Evolutionary conservation across 1,284 basidiomycete genomes (phyloP).

Genomic region (Spongiforma sp.): DNA sequence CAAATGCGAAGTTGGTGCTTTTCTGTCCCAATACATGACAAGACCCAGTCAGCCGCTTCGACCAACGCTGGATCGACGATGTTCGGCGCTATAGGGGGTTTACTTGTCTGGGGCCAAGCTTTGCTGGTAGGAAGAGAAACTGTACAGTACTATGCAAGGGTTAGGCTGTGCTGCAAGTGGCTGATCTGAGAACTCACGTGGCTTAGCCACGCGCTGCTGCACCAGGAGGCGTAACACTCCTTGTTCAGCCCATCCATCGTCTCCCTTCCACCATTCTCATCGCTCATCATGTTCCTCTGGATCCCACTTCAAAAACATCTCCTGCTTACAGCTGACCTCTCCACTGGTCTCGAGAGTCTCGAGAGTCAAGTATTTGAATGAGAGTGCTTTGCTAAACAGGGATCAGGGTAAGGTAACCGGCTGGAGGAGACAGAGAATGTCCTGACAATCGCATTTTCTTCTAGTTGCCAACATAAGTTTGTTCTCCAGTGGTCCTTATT

Average conservation of each 20-base stretch:
- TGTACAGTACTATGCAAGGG: not conserved
- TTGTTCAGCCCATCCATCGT: slow-evolving; percentile 37
- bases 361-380: slow-evolving; percentile 1
- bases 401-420: slow-evolving; percentile 34
- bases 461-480: slow-evolving; percentile 1
- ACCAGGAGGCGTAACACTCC: slow-evolving; percentile 40
- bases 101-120: no score
- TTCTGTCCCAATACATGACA: not conserved
- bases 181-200: slow-evolving; percentile 34
- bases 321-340: not conserved
- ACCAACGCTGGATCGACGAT: not conserved
- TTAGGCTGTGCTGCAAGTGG: slow-evolving; percentile 14
- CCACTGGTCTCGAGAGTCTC: not conserved
- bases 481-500: not conserved
- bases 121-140: not conserved
- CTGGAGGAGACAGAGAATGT: slow-evolving; percentile 9
- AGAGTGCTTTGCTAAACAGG: slow-evolving; percentile 12
- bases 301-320: slow-evolving; percentile 20
- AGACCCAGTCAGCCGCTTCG: not conserved
- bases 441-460: slow-evolving; percentile 12
- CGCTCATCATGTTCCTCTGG: slow-evolving; percentile 22
- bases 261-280: slow-evolving; percentile 37
- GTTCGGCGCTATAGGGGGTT: no score
- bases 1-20: not conserved
- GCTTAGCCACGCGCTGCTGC: slow-evolving; percentile 35